Evolutionary conservation across 352 stramenopile genomes (phyloP).

Genomic region (Phytopythium kandeliae): DNA sequence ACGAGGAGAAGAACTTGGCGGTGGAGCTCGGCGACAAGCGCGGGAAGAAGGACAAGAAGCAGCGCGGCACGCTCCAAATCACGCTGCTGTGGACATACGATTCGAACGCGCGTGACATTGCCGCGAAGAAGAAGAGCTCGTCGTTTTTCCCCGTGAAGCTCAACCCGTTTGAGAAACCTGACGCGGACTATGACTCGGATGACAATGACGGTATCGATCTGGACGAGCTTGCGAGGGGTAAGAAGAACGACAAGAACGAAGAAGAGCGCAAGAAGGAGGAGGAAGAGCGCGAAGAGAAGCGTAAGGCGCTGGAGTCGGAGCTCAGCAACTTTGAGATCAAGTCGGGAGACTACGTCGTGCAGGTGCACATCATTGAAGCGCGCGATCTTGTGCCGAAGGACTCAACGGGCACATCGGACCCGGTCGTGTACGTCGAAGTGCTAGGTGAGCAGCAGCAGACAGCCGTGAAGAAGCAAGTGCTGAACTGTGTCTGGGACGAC

Average conservation of each 20-base stretch:
- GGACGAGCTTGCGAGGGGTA: constrained; percentile 40
- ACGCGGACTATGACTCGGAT: constrained; percentile 69
- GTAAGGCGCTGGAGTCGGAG: constrained; percentile 68
- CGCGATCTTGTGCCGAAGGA: constrained; percentile 86
- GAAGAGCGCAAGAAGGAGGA: constrained; percentile 69
- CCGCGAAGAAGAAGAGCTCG: constrained; percentile 66
- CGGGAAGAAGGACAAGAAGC: constrained; percentile 61
- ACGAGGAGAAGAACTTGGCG: constrained; percentile 49
- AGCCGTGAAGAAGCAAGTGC: constrained; percentile 75
- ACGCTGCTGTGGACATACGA: constrained; percentile 58
- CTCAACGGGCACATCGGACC: constrained; percentile 85
- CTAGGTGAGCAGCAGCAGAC: constrained; percentile 85
- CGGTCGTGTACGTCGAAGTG: constrained; percentile 88
- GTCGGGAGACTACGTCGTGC: constrained; percentile 83
- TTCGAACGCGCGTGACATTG: constrained; percentile 43
- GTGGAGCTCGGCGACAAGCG: constrained; percentile 58
- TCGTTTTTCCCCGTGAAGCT: constrained; percentile 44
- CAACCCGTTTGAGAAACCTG: constrained; percentile 42
- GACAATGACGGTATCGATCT: constrained; percentile 63
- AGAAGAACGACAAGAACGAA: constrained; percentile 52
- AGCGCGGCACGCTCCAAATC: constrained; percentile 46
- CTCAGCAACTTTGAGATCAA: constrained; percentile 83
- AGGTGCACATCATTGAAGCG: constrained; percentile 89
- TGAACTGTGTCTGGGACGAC: constrained; percentile 87
- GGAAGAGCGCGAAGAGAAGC: constrained; percentile 67